Percentiles rank a stretch among this genome's conserved stretches.
These are phyloP conservation scores for Salix arbutifolia DNA, from an alignment of 345 rosid genomes.

Conservation along the genomic window DNA sequence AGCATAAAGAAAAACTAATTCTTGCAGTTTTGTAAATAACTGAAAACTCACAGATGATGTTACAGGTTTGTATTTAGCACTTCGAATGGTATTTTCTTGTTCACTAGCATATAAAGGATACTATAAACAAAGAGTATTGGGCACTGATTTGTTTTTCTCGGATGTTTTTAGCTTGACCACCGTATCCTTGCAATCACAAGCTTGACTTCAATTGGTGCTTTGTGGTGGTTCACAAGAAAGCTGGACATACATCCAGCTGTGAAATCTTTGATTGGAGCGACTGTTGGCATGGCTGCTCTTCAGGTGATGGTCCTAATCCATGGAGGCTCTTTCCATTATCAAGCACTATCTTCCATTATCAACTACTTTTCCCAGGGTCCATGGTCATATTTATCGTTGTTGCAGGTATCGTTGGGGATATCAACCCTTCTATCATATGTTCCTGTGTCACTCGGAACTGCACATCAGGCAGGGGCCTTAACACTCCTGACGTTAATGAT, in stretches of 20 bases:
- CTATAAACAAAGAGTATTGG: not conserved
- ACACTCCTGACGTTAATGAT: constrained; percentile 74
- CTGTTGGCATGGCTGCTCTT: constrained; percentile 72
- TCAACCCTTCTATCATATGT: constrained; percentile 85
- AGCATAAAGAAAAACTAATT: not conserved
- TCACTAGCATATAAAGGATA: not conserved
- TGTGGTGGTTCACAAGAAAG: constrained; percentile 82
- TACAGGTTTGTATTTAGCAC: not conserved
- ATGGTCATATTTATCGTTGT: not conserved
- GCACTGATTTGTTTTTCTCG: not conserved
- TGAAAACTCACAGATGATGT: not conserved
- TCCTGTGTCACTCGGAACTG: constrained; percentile 73
- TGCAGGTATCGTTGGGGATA: constrained; percentile 75
- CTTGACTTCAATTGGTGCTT: constrained; percentile 43
- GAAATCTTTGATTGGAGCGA: constrained; percentile 62
- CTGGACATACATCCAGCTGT: constrained; percentile 85
- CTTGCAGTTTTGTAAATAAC: not conserved
- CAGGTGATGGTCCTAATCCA: constrained; percentile 46
- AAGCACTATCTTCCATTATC: not conserved
- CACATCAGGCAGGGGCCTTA: constrained; percentile 85
- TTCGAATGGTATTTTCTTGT: not conserved
- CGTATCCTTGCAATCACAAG: constrained; percentile 83
- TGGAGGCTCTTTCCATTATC: not conserved
- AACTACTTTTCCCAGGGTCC: not conserved
- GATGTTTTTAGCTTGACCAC: constrained; percentile 61